phyloP scores from a whole-genome alignment of 495 filamentous ascomycete genomes.

The Xylaria nigripes region DNA sequence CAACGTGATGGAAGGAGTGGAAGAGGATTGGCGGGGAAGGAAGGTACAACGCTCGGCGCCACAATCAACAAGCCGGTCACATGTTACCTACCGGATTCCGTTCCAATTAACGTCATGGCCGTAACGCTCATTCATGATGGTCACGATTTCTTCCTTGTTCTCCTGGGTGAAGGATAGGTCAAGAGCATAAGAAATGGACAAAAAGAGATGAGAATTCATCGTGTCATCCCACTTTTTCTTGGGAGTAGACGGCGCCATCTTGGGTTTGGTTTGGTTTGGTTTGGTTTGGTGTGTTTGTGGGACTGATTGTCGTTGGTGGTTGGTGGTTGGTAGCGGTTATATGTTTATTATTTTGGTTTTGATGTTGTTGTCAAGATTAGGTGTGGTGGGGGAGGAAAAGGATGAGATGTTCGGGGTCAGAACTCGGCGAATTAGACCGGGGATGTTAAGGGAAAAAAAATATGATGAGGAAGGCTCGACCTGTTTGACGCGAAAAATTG shows the following conservation, averaged over 20 bases:
- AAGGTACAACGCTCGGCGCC: not conserved
- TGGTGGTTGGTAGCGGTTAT: not conserved
- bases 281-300: not conserved
- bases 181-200: conserved; percentile 14
- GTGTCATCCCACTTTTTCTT: conserved; percentile 16
- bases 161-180: conserved; percentile 17
- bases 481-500: no score
- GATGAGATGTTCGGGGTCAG: not conserved
- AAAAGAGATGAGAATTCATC: conserved; percentile 19
- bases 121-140: conserved; percentile 12
- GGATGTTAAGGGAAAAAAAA: no score
- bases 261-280: not conserved
- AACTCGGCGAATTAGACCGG: no score
- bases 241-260: not conserved
- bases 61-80: not conserved
- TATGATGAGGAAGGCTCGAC: no score
- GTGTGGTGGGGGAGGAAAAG: not conserved
- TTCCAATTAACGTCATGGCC: conserved; percentile 29
- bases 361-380: no score
- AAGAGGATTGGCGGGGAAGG: not conserved
- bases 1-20: not conserved
- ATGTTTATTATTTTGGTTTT: no score
- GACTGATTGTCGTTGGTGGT: no score
- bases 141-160: conserved; percentile 23
- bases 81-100: conserved; percentile 27